These are phyloP conservation scores for Fusarium subtropicale DNA, from an alignment of 2,329 filamentous ascomycete genomes.

Conservation along the genomic window DNA sequence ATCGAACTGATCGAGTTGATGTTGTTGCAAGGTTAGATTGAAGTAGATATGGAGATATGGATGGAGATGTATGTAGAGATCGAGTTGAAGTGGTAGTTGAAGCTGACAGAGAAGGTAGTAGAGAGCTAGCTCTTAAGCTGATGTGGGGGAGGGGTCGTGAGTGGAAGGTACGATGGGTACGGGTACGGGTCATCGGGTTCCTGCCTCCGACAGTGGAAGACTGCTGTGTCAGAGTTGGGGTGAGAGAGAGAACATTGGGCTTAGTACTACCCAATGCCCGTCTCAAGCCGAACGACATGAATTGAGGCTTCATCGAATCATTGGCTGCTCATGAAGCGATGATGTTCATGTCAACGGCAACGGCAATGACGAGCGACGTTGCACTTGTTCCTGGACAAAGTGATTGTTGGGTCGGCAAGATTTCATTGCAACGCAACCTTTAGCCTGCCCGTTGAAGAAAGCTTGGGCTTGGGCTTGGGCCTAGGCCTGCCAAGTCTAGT, in stretches of 20 bases:
- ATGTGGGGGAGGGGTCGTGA: constrained; percentile 46
- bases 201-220: constrained; percentile 21
- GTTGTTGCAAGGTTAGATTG: constrained; percentile 13
- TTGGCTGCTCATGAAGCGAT: neutral
- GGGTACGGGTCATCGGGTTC: constrained; percentile 33
- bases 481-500: neutral
- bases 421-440: constrained; percentile 1
- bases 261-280: constrained; percentile 5
- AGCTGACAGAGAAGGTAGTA: constrained; percentile 18
- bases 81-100: constrained; percentile 2
- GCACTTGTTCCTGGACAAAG: constrained; percentile 10
- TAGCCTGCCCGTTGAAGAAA: neutral
- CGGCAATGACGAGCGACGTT: constrained; percentile 1
- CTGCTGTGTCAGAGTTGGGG: neutral
- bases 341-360: constrained; percentile 12
- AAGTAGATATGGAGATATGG: constrained; percentile 9
- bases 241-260: neutral
- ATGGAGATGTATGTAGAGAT: constrained; percentile 8
- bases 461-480: neutral
- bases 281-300: constrained; percentile 11
- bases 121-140: constrained; percentile 36
- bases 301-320: constrained; percentile 22
- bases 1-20: neutral
- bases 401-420: constrained; percentile 3
- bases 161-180: constrained; percentile 32